A percentile compares a stretch with the other conserved stretches of the same genome.
phyloP scores from a whole-genome alignment of 2,329 filamentous ascomycete species.

The Cercospora zeae-maydis region DNA sequence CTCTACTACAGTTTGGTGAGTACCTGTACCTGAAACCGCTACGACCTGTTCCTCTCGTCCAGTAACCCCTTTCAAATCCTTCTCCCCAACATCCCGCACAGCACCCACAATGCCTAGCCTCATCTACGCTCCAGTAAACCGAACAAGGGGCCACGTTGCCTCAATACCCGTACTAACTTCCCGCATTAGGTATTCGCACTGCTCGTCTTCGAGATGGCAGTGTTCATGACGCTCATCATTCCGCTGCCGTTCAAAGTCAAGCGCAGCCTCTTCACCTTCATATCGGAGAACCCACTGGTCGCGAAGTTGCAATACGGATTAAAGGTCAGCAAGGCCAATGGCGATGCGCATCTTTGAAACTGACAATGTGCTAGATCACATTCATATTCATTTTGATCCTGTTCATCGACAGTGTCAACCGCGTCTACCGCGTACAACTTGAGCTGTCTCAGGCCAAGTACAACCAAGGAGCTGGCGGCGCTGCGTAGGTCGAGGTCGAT shows the following conservation, averaged over 20 bases:
- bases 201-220: conserved; percentile 75
- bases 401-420: conserved; percentile 93
- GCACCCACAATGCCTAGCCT: conserved; percentile 35
- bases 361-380: conserved; percentile 62
- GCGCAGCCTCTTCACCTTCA: conserved; percentile 89
- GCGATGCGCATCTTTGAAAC: no score
- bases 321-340: conserved; percentile 57
- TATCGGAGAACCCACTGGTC: conserved; percentile 79
- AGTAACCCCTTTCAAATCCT: neutral
- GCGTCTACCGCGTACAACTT: conserved; percentile 93
- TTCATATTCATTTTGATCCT: conserved; percentile 99
- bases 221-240: conserved; percentile 76
- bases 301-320: conserved; percentile 96
- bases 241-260: conserved; percentile 84
- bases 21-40: conserved; percentile 20
- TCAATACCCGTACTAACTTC: conserved; percentile 21
- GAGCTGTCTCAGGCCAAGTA: conserved; percentile 75
- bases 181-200: conserved; percentile 70
- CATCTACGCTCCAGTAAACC: conserved; percentile 38
- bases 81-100: neutral
- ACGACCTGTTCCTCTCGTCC: conserved; percentile 12
- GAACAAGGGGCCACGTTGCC: neutral
- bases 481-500: conserved; percentile 45
- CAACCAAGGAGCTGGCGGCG: conserved; percentile 37
- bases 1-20: conserved; percentile 66